Conservation (phyloP, 1,284 basidiomycete genomes). For the Porodaedalea pini region DNA sequence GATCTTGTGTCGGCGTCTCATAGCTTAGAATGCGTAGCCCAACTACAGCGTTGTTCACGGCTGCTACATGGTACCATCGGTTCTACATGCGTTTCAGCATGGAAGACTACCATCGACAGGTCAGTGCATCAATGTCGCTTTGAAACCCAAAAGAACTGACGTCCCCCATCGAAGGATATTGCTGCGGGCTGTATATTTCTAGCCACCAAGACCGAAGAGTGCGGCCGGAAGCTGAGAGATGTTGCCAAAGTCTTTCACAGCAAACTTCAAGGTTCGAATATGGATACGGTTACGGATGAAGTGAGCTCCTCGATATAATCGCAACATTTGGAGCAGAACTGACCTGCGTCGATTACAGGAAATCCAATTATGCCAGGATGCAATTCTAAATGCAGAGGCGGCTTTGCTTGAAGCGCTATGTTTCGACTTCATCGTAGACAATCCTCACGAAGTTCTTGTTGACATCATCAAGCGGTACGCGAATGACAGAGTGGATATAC, state of each 20-base stretch:
- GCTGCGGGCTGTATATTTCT: slow-evolving; percentile 89
- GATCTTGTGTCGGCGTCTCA: slow-evolving; percentile 1
- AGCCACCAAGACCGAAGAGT: slow-evolving; percentile 89
- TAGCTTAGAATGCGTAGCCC: slow-evolving; percentile 45
- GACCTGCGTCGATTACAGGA: slow-evolving; percentile 42
- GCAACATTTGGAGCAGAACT: background rate
- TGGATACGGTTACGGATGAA: slow-evolving; percentile 34
- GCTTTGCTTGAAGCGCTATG: slow-evolving; percentile 83
- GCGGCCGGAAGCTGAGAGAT: slow-evolving; percentile 80
- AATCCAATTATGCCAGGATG: slow-evolving; percentile 68
- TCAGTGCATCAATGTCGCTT: slow-evolving; percentile 29
- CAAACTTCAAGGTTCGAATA: slow-evolving; percentile 57
- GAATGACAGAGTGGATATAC: slow-evolving; percentile 37
- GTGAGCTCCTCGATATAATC: slow-evolving; percentile 20
- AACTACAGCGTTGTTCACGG: slow-evolving; percentile 75
- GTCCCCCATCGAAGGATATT: slow-evolving; percentile 57
- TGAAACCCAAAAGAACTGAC: background rate
- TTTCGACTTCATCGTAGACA: slow-evolving; percentile 86
- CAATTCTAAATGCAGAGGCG: slow-evolving; percentile 80
- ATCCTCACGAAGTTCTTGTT: slow-evolving; percentile 74
- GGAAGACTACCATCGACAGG: slow-evolving; percentile 78
- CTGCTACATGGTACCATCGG: slow-evolving; percentile 87
- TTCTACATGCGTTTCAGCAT: slow-evolving; percentile 94
- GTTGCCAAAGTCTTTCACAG: slow-evolving; percentile 75
- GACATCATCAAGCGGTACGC: slow-evolving; percentile 53